Evolutionary conservation across 108 stramenopile genomes (phyloP), one percentile per base, ranked within the genome.

Genomic region (Cyclotella distinguenda): DNA sequence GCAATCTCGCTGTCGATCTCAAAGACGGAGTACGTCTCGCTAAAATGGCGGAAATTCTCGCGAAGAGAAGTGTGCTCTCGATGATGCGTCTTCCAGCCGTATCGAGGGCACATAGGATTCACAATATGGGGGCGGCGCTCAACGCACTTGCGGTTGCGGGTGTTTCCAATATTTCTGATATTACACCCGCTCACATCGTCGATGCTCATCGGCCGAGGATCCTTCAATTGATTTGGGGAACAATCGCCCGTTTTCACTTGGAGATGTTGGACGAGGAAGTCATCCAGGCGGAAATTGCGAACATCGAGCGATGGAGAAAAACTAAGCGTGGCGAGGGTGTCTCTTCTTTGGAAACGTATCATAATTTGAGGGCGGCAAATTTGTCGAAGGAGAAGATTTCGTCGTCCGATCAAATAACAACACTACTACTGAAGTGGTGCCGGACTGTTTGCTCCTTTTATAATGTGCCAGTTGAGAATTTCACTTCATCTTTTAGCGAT

Each of bases 21-120:
- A 87, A 95, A 30, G 98, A 99, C 72, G 98, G 98, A 8, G 88
- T 92, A 15, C 68, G 95, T 21, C 70, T 99, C 28, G 81, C 87
- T 0, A 81, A 95, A 22, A 57, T 95, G 75, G 66, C 89, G 12
- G 93, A 96, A 53, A 77, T 90, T 30, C 34, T 92, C 4, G 65
- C 89, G 2, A 45, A 78, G 27, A 34, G 53, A 18, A 73, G 77
- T 10, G 7, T 91, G 11, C 79, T 95, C 26, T 18, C 40, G 18
- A 47, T 38, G 10, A 82, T 98, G 15, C 77, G 96, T 7, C 70
- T 96, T 13, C 98, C 98, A 3, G 95, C 96, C 10, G 74, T 86
- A 10, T 90, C 91, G 27, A 73, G 98, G 7, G 74, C 94, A 36
- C 92, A 97, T 67, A 97, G 96, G 77, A 53, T 97, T 7, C 89